Evolutionary conservation across 331 rosid genomes (phyloP).

Genomic region (Cydonia oblonga): DNA sequence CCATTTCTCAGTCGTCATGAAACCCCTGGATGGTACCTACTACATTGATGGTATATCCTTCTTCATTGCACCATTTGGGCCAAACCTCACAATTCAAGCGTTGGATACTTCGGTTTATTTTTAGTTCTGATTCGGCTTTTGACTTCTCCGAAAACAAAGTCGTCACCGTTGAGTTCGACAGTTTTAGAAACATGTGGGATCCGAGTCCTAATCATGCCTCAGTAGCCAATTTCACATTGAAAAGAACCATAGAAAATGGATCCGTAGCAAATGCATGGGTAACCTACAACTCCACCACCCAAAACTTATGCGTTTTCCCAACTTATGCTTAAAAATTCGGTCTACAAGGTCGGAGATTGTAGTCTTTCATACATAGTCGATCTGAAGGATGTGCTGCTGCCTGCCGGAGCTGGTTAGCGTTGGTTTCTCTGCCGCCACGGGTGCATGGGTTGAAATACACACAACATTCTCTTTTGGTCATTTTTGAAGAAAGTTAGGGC

Average conservation of each 20-base stretch:
- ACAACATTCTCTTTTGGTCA: conserved; percentile 48
- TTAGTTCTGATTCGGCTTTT: conserved; percentile 17
- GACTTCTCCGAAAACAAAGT: conserved; percentile 17
- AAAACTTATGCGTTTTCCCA: conserved; percentile 30
- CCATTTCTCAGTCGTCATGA: conserved; percentile 36
- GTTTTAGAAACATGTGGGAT: conserved; percentile 23
- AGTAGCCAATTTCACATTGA: conserved; percentile 19
- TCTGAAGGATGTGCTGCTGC: conserved; percentile 25
- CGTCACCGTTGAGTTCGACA: conserved; percentile 60
- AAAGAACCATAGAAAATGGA: conserved; percentile 23
- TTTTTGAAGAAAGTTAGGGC: too few species aligned
- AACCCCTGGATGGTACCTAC: background rate
- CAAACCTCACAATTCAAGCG: conserved; percentile 20
- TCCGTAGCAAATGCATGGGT: conserved; percentile 41
- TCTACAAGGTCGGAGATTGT: background rate
- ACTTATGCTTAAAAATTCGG: conserved; percentile 20
- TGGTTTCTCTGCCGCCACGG: conserved; percentile 49
- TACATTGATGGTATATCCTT: conserved; percentile 45
- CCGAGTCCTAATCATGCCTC: conserved; percentile 45
- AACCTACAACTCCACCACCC: conserved; percentile 28
- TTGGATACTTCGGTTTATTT: conserved; percentile 42
- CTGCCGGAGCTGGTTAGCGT: conserved; percentile 20
- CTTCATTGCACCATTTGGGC: conserved; percentile 37
- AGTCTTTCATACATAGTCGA: conserved; percentile 29
- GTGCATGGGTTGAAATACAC: conserved; percentile 36